Evolutionary conservation across 352 stramenopile genomes (phyloP).

Genomic region (Phytopythium oedochilum): DNA sequence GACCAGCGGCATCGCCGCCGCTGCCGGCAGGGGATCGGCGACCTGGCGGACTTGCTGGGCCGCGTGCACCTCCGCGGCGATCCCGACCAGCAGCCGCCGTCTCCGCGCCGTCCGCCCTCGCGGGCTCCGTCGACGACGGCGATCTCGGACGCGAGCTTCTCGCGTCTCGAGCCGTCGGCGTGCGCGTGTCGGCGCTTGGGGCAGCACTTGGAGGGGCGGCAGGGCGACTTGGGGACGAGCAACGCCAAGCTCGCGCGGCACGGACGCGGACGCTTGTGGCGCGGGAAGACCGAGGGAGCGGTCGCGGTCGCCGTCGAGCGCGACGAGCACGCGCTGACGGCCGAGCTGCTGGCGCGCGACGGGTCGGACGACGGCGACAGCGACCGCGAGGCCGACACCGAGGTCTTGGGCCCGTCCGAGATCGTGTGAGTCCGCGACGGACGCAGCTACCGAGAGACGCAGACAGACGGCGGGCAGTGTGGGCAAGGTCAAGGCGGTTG

Average conservation of each 20-base stretch:
- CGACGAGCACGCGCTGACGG: constrained; percentile 1
- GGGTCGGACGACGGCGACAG: background rate
- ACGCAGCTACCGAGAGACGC: too few relatives aligned
- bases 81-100: background rate
- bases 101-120: background rate
- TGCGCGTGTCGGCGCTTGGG: constrained; percentile 1
- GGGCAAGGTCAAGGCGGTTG: too few relatives aligned
- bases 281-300: background rate
- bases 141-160: background rate
- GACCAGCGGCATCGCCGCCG: background rate
- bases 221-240: background rate
- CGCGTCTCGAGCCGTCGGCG: background rate
- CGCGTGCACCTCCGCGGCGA: background rate
- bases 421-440: background rate
- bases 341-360: constrained; percentile 1
- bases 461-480: too few relatives aligned
- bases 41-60: background rate
- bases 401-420: background rate
- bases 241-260: background rate
- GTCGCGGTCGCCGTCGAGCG: background rate
- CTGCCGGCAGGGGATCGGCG: background rate
- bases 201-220: background rate
- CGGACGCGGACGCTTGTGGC: background rate
- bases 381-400: background rate
- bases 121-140: background rate